Base-by-base conservation (phyloP, 1,284 basidiomycete species). In the Tilletia caries region DNA sequence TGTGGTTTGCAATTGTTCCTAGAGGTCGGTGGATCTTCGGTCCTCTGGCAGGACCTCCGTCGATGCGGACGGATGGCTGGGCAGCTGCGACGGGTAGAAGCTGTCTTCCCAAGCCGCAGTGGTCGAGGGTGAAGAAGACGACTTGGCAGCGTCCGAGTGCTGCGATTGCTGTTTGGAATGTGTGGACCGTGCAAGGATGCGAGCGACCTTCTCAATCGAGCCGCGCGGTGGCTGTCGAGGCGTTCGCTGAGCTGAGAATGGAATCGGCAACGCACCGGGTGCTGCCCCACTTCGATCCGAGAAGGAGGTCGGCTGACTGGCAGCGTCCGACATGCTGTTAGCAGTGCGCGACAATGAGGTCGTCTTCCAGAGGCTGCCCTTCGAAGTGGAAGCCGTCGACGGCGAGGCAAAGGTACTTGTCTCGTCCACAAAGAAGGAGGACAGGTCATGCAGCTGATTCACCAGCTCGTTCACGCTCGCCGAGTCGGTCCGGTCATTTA, bases 391-490 rank as follows among this genome's bases (percentile, higher is more conserved):
- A 1, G 58, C 32, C 18, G 58, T 62, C 2, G 58, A 18, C 18
- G 58, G 20, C 1, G 23, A 62, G 32, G 33, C n/a, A 5, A n/a
- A n/a, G 29, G 58, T 29, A 15, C 18, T 23, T 2, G 58, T 62
- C 58, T 62, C 58, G 32, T 62, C 78, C 37, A 74, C 78, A 67
- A 82, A 82, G 76, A 80, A 82, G 44, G 69, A 72, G 12, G 78
- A 78, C 27, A 82, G 65, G 54, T 82, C 80, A 62, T 81, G 78
- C 29, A 82, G 75, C 75, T 82, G 81, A 25, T 71, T 75, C 37
- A 81, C 80, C 20, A 82, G 71, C 23, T 77, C 76, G 18, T 75
- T 79, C 65, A 82, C 60, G 23, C 46, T 52, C 18, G 23, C 46
- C 2, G 65, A 66, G 15, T 48, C 65, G 41, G 67, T 62, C 20